A percentile compares a stretch with the other conserved stretches of the same genome.
Evolutionary conservation across 2,329 filamentous ascomycete species (phyloP).

Genomic region (Alternaria sp.): DNA sequence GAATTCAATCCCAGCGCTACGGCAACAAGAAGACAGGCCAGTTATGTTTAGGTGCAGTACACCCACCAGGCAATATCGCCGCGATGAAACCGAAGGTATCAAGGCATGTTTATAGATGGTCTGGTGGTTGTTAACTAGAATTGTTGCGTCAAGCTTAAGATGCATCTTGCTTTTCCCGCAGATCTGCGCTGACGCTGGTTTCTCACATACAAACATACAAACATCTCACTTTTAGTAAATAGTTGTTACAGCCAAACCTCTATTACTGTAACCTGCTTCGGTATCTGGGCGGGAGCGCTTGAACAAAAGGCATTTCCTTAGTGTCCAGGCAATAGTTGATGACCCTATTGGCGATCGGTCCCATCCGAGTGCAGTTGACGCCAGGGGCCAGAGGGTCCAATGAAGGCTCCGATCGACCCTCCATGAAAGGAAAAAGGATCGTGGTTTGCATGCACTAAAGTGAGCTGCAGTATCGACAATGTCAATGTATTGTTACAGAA

Average conservation of each 20-base stretch:
- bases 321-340: background rate
- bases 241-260: background rate
- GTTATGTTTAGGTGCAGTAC: conserved; percentile 7
- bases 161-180: background rate
- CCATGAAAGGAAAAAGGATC: conserved; percentile 8
- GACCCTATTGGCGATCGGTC: conserved; percentile 9
- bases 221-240: background rate
- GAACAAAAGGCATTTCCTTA: conserved; percentile 1
- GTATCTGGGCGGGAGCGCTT: background rate
- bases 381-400: conserved; percentile 15
- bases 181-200: background rate
- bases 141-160: background rate
- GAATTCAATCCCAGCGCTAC: conserved; percentile 12
- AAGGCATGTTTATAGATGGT: background rate
- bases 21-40: conserved; percentile 10
- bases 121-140: background rate
- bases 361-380: conserved; percentile 8
- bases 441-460: conserved; percentile 20
- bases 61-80: conserved; percentile 6
- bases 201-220: background rate
- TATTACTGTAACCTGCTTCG: background rate
- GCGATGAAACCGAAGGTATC: conserved; percentile 7
- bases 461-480: conserved; percentile 20
- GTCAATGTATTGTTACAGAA: background rate
- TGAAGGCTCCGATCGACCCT: conserved; percentile 7